Conservation (phyloP, 768 basidiomycete species). For the Podaxis rugospora region DNA sequence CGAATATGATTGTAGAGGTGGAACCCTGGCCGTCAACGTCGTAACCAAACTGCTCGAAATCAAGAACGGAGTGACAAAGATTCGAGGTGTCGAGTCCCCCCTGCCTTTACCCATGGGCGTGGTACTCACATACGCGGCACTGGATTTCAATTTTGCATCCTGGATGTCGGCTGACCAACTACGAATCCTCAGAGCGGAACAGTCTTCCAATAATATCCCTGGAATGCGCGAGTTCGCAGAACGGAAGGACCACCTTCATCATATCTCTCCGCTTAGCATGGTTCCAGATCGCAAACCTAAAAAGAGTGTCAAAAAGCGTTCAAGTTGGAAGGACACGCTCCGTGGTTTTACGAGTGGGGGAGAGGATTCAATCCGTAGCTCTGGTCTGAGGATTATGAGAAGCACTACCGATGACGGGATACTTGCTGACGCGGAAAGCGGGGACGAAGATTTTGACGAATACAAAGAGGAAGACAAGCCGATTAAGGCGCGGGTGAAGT, state of each 20-base stretch:
- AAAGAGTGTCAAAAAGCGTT: slow-evolving; percentile 48
- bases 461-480: slow-evolving; percentile 70
- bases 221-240: slow-evolving; percentile 65
- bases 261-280: slow-evolving; percentile 88
- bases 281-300: slow-evolving; percentile 63
- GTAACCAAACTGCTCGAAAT: slow-evolving; percentile 82
- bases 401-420: slow-evolving; percentile 34
- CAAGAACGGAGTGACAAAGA: slow-evolving; percentile 29
- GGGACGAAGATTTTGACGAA: slow-evolving; percentile 41
- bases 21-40: slow-evolving; percentile 79
- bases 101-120: slow-evolving; percentile 78
- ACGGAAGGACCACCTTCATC: slow-evolving; percentile 86
- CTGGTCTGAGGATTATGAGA: slow-evolving; percentile 7
- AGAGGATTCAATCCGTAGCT: slow-evolving; percentile 20
- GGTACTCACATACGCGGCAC: slow-evolving; percentile 84
- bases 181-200: slow-evolving; percentile 80
- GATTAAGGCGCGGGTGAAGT: slow-evolving; percentile 68
- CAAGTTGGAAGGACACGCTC: slow-evolving; percentile 59
- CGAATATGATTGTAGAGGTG: slow-evolving; percentile 55
- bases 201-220: slow-evolving; percentile 77
- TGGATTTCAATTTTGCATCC: slow-evolving; percentile 98
- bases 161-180: slow-evolving; percentile 91
- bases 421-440: slow-evolving; percentile 52
- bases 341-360: slow-evolving; percentile 41
- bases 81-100: slow-evolving; percentile 25